Evolutionary conservation across 2,329 filamentous ascomycete genomes (phyloP), one percentile per base, ranked within the genome.

Genomic region (Apiospora arundinis): DNA sequence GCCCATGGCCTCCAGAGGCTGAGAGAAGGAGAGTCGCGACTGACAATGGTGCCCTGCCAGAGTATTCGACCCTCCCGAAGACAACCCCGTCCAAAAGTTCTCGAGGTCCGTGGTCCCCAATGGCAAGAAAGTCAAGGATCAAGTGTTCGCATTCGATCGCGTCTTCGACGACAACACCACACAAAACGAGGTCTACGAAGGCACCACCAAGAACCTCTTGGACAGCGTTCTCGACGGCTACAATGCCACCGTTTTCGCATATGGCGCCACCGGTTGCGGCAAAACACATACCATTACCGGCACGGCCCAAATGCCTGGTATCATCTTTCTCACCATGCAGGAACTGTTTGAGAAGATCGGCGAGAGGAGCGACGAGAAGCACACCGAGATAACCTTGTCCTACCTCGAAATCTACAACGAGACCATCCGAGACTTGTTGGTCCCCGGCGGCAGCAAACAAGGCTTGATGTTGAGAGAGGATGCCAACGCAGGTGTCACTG

Each of bases 331-430:
- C 77, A 98, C 96, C 0, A 99, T 99, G 95, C 95, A 98, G 82
- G 96, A 99, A 82, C 86, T 99, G 32, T 99, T 99, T 79, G 96
- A 99, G 84, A 94, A 95, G 82, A 97, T 99, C 75, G 86, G 87
- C n/a, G 96, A 98, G 71, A 85, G 93, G 70, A 92, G 92, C 73
- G 91, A 93, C 71, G 95, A 97, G 73, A 98, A 98, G 82, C 87
- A 91, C 40, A 96, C 95, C 4, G 96, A 98, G 78, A 86, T 99
- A 70, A 94, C 95, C 0, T 89, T 99, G 21, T 98, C 95, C 0
- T 99, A 98, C 78, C 88, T 99, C 48, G 96, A 99, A 80, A 99
- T 99, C 74, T 99, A 99, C 87, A 99, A 99, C 80, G 96, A 99
- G 84, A 98, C 95, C 0, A 99, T 99, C 77, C 93, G 96, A 69